Evolutionary conservation across 345 rosid genomes (phyloP).

Genomic region (Streptanthus diversifolius): DNA sequence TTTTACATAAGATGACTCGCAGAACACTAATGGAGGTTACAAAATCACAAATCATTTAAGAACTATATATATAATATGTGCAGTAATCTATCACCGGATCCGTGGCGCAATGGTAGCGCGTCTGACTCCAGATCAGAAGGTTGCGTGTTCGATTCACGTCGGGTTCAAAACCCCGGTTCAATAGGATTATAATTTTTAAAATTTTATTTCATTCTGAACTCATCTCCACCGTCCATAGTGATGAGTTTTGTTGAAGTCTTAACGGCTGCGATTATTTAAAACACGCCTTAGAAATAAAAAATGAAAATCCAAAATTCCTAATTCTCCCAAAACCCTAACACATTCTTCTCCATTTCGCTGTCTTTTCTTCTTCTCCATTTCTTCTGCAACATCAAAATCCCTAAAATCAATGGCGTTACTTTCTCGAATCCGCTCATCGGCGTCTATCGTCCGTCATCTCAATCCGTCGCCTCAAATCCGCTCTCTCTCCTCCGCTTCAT

Average conservation of each 20-base stretch:
- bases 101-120: conserved; percentile 99
- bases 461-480: conserved; percentile 16
- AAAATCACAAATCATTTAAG: no score
- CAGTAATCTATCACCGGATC: conserved; percentile 31
- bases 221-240: conserved; percentile 14
- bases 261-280: conserved; percentile 9
- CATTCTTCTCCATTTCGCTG: neutral
- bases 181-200: neutral
- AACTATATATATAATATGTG: neutral
- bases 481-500: conserved; percentile 33
- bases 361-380: conserved; percentile 9
- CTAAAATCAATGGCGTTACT: conserved; percentile 41
- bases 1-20: no score
- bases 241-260: neutral
- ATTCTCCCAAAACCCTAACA: conserved; percentile 23
- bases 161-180: conserved; percentile 22
- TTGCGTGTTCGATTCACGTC: conserved; percentile 78
- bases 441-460: conserved; percentile 24
- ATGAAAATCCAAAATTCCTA: neutral
- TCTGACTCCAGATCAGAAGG: conserved; percentile 99
- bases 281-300: neutral
- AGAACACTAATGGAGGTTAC: no score
- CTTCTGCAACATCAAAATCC: conserved; percentile 2
- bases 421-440: conserved; percentile 43
- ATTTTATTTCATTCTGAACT: neutral